phyloP scores from a whole-genome alignment of 2,329 filamentous ascomycete species.

The Colletotrichum tabaci region DNA sequence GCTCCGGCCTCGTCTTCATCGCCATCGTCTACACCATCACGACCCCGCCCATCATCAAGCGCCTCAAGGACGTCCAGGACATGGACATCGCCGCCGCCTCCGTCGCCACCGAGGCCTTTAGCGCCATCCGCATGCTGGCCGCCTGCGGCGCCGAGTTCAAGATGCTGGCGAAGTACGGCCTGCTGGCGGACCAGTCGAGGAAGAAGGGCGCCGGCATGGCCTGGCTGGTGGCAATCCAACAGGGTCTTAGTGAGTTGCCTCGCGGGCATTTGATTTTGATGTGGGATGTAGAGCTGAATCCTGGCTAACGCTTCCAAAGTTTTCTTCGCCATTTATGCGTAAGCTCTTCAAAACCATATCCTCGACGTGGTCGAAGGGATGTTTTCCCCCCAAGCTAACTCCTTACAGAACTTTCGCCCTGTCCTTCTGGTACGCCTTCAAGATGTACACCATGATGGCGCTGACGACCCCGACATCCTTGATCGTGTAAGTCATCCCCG shows the following conservation, averaged over 20 bases:
- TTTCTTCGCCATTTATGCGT: conserved; percentile 44
- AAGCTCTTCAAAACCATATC: conserved; percentile 8
- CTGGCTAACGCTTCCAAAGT: conserved; percentile 30
- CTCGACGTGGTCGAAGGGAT: no score
- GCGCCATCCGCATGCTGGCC: conserved; percentile 59
- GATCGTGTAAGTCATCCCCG: conserved; percentile 42
- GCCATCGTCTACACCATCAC: conserved; percentile 50
- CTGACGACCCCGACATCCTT: conserved; percentile 44
- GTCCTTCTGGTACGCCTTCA: conserved; percentile 45
- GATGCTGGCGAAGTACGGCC: conserved; percentile 53
- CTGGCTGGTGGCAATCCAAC: conserved; percentile 46
- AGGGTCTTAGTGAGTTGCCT: conserved; percentile 45
- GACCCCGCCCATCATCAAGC: conserved; percentile 51
- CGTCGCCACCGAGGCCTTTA: conserved; percentile 58
- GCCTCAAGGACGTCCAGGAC: conserved; percentile 53
- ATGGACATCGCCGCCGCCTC: conserved; percentile 54
- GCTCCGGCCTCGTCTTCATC: conserved; percentile 61
- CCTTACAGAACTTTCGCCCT: conserved; percentile 43
- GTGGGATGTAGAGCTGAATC: not conserved
- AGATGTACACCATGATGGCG: conserved; percentile 43
- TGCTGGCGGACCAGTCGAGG: conserved; percentile 54
- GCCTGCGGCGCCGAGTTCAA: conserved; percentile 58
- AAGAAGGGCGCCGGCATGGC: conserved; percentile 48
- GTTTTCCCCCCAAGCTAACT: conserved; percentile 1
- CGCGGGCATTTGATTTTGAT: no score